Evolutionary conservation across 169 alveolate genomes (phyloP).

Genomic region (Theileria orientalis): DNA sequence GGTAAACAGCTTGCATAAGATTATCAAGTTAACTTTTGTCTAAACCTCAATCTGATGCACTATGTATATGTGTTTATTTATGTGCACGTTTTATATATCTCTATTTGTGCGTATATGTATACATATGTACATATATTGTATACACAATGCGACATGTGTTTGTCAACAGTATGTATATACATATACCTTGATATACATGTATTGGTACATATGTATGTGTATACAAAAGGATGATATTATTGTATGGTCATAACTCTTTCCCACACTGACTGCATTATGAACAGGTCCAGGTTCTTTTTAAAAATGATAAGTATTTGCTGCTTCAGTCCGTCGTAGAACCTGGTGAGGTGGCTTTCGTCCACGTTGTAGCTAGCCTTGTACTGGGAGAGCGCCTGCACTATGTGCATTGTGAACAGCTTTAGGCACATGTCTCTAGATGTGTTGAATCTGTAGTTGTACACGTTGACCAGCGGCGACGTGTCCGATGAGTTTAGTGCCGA

Average conservation of each 20-base stretch:
- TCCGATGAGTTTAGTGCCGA: slow-evolving; percentile 3
- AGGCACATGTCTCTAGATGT: slow-evolving; percentile 50
- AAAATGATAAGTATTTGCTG: slow-evolving; percentile 42
- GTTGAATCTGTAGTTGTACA: slow-evolving; percentile 1
- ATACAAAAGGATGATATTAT: too few relatives aligned
- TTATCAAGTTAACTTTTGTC: too few relatives aligned
- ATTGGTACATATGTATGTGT: too few relatives aligned
- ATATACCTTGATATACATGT: too few relatives aligned
- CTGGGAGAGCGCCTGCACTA: slow-evolving; percentile 30
- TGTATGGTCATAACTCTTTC: neutral
- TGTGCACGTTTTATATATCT: too few relatives aligned
- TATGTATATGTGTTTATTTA: too few relatives aligned
- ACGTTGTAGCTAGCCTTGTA: slow-evolving; percentile 3
- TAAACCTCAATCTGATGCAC: too few relatives aligned
- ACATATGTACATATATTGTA: too few relatives aligned
- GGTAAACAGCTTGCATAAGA: neutral
- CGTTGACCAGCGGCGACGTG: neutral
- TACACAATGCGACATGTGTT: too few relatives aligned
- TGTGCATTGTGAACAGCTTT: slow-evolving; percentile 45
- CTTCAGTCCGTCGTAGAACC: slow-evolving; percentile 20
- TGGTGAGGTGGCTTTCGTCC: neutral
- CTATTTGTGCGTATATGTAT: too few relatives aligned
- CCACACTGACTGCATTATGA: slow-evolving; percentile 44
- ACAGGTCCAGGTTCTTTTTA: slow-evolving; percentile 37
- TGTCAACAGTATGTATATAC: too few relatives aligned